Evolutionary conservation across 805 yeast genomes (phyloP).

Genomic region (Candida germanica): DNA sequence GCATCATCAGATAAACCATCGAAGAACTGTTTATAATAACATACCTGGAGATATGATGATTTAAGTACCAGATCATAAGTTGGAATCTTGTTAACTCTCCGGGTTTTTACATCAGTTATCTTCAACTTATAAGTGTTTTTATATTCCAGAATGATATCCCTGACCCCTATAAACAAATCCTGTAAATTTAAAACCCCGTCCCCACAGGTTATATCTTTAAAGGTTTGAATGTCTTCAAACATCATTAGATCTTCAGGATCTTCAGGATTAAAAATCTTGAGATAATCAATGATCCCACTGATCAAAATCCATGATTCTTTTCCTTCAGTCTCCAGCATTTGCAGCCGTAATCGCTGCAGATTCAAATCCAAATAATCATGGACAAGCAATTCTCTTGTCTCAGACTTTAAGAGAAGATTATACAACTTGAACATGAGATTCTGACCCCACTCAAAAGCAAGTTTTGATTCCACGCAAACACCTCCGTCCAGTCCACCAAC

Average conservation of each 20-base stretch:
- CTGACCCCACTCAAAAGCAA: conserved; percentile 39
- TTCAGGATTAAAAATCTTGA: conserved; percentile 20
- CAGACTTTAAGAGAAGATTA: conserved; percentile 44
- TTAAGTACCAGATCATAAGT: conserved; percentile 45
- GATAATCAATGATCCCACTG: conserved; percentile 64
- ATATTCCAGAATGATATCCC: conserved; percentile 12
- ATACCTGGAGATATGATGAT: conserved; percentile 57
- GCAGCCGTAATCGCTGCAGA: conserved; percentile 13
- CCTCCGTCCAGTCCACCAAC: background rate
- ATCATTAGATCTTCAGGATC: conserved; percentile 16
- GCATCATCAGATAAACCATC: conserved; percentile 26
- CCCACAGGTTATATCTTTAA: conserved; percentile 14
- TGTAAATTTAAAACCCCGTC: conserved; percentile 22
- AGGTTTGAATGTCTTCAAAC: conserved; percentile 22
- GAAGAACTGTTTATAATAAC: conserved; percentile 53
- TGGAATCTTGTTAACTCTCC: conserved; percentile 45
- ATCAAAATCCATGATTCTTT: conserved; percentile 42
- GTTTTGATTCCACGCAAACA: conserved; percentile 13
- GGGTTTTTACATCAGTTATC: conserved; percentile 58
- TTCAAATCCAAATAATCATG: conserved; percentile 47
- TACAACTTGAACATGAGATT: conserved; percentile 36
- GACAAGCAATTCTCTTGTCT: conserved; percentile 61
- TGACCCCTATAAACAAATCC: conserved; percentile 16
- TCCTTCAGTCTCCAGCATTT: background rate
- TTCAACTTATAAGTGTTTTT: conserved; percentile 13